Evolutionary conservation across 805 yeast species (phyloP).

Genomic region (Soucietia sequanensis): DNA sequence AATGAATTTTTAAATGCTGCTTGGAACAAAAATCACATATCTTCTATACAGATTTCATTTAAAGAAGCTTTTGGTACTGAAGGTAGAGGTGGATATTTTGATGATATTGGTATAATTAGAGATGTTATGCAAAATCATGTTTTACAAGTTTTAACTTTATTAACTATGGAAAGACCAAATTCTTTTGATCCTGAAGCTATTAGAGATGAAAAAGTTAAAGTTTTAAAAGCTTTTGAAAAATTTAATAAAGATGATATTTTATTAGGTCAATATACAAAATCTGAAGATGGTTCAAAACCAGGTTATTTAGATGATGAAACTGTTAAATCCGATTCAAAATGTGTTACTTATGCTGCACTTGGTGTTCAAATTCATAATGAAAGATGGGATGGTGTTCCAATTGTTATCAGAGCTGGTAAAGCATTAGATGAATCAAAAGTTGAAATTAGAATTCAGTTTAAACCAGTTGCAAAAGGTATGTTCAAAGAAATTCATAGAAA

Average conservation of each 20-base stretch:
- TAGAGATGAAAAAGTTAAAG: conserved; percentile 94
- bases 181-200: conserved; percentile 90
- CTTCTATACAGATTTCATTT: conserved; percentile 83
- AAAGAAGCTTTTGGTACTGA: conserved; percentile 99
- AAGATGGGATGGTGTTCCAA: conserved; percentile 98
- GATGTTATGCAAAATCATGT: conserved; percentile 98
- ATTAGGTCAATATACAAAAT: conserved; percentile 83
- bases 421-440: conserved; percentile 95
- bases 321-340: conserved; percentile 75
- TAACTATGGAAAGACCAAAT: conserved; percentile 95
- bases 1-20: conserved; percentile 84
- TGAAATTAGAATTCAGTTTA: conserved; percentile 91
- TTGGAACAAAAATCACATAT: conserved; percentile 81
- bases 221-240: conserved; percentile 75
- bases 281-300: conserved; percentile 87
- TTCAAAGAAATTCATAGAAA: conserved; percentile 81
- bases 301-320: conserved; percentile 91
- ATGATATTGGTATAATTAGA: conserved; percentile 89
- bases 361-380: conserved; percentile 80
- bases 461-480: conserved; percentile 79
- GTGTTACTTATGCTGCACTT: conserved; percentile 90
- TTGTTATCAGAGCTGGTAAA: conserved; percentile 94
- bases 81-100: conserved; percentile 98
- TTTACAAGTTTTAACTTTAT: conserved; percentile 84
- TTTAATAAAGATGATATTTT: conserved; percentile 66